Evolutionary conservation across 1,284 basidiomycete genomes (phyloP).

Genomic region (Fomes fomentarius): DNA sequence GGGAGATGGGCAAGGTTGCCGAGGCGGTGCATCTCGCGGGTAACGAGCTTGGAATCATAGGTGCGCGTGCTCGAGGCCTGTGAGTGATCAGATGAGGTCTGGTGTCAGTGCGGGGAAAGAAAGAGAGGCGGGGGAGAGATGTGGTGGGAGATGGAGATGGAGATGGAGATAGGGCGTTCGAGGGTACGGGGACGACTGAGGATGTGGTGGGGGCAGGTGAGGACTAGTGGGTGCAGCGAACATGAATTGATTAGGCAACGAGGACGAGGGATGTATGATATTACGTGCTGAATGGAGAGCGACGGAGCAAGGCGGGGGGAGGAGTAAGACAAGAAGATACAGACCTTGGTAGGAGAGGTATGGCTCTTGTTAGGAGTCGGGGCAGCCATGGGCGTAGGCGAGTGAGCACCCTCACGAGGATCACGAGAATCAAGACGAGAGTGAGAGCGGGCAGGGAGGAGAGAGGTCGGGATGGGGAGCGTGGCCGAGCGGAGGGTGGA

Average conservation of each 20-base stretch:
- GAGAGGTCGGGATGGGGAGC: slow-evolving; percentile 25
- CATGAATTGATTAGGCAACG: too few relatives aligned
- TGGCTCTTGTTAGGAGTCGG: slow-evolving; percentile 40
- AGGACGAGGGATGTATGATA: too few relatives aligned
- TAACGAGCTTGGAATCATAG: slow-evolving; percentile 73
- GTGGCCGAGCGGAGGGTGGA: slow-evolving; percentile 22
- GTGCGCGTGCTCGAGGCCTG: slow-evolving; percentile 60
- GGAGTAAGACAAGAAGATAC: too few relatives aligned
- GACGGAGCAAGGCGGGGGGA: too few relatives aligned
- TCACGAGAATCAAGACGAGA: slow-evolving; percentile 31
- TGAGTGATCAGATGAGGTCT: not conserved
- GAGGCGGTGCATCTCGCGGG: slow-evolving; percentile 78
- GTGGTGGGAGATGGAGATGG: too few relatives aligned
- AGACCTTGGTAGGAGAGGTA: slow-evolving; percentile 70
- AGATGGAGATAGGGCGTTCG: too few relatives aligned
- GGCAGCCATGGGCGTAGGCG: slow-evolving; percentile 26
- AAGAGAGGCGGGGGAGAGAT: slow-evolving; percentile 1
- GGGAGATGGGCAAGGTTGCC: slow-evolving; percentile 57
- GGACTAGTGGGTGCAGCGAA: too few relatives aligned
- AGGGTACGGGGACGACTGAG: too few relatives aligned
- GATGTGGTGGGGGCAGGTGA: too few relatives aligned
- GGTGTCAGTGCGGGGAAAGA: slow-evolving; percentile 4
- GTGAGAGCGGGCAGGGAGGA: slow-evolving; percentile 32
- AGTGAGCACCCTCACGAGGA: slow-evolving; percentile 30
- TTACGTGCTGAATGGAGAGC: too few relatives aligned